A percentile compares a stretch with the other conserved stretches of the same genome.
These are phyloP conservation scores for Telfairia occidentalis DNA, from an alignment of 331 rosid genomes.

Conservation along the genomic window DNA sequence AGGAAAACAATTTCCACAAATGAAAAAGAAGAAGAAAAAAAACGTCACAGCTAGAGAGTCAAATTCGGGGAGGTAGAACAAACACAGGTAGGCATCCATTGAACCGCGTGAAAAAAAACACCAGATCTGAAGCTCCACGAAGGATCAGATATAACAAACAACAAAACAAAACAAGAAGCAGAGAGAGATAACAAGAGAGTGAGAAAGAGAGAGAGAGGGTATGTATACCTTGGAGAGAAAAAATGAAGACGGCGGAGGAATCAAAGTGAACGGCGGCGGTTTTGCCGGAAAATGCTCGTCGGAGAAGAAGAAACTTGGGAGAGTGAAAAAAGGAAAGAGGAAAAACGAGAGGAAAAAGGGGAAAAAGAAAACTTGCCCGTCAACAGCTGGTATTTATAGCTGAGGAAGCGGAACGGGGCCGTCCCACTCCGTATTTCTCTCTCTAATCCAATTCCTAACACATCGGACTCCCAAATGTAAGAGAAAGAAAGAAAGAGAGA, in stretches of 20 bases:
- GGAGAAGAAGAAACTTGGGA: neutral
- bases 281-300: neutral
- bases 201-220: neutral
- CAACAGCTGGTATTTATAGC: constrained; percentile 16
- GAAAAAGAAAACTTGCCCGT: neutral
- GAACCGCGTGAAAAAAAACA: neutral
- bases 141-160: neutral
- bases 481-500: too few relatives aligned
- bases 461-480: neutral
- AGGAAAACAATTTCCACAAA: neutral
- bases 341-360: neutral
- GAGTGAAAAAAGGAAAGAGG: neutral
- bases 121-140: constrained; percentile 8
- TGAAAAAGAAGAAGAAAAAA: neutral
- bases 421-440: constrained; percentile 1
- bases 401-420: constrained; percentile 7
- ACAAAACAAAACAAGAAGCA: neutral
- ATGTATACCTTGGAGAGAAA: neutral
- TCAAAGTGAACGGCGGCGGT: neutral
- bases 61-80: neutral
- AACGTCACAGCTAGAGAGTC: neutral
- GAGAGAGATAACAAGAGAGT: neutral
- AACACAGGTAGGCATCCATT: neutral
- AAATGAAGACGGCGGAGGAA: neutral
- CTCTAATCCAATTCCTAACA: neutral